A percentile compares a stretch with the other conserved stretches of the same genome.
phyloP scores from a whole-genome alignment of 2,329 filamentous ascomycete genomes.

The Neurospora sp. region DNA sequence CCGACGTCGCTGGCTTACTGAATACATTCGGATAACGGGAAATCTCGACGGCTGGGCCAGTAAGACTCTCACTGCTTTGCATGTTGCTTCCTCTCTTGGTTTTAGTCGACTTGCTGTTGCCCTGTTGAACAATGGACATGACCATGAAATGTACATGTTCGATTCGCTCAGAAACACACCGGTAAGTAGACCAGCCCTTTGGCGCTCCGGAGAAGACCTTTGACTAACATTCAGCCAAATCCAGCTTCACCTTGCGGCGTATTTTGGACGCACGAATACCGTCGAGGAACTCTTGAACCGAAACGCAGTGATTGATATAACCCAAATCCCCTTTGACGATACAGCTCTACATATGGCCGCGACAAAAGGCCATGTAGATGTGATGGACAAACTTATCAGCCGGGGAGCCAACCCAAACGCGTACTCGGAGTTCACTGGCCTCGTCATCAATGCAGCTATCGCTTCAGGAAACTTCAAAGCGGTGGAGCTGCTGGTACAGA shows the following conservation, averaged over 20 bases:
- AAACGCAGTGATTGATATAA: background rate
- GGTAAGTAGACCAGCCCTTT: background rate
- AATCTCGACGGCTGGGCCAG: background rate
- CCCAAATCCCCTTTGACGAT: background rate
- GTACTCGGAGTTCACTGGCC: background rate
- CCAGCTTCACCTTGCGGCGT: slow-evolving; percentile 1
- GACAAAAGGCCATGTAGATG: background rate
- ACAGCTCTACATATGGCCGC: slow-evolving; percentile 2
- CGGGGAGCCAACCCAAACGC: background rate
- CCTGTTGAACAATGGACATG: background rate
- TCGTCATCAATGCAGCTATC: slow-evolving; percentile 2
- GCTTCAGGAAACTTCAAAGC: background rate
- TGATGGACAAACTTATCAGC: slow-evolving; percentile 1
- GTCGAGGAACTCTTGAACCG: background rate
- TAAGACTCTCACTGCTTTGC: background rate
- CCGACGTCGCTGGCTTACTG: background rate
- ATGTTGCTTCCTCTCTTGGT: background rate
- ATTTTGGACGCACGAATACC: background rate
- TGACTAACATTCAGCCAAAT: background rate
- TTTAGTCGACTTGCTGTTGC: background rate
- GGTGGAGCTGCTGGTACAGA: background rate
- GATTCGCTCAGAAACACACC: background rate
- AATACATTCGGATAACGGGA: background rate
- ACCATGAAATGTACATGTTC: background rate
- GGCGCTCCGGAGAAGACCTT: background rate